phyloP scores from a whole-genome alignment of 2,329 filamentous ascomycete genomes.

The Penicillium frequentans region DNA sequence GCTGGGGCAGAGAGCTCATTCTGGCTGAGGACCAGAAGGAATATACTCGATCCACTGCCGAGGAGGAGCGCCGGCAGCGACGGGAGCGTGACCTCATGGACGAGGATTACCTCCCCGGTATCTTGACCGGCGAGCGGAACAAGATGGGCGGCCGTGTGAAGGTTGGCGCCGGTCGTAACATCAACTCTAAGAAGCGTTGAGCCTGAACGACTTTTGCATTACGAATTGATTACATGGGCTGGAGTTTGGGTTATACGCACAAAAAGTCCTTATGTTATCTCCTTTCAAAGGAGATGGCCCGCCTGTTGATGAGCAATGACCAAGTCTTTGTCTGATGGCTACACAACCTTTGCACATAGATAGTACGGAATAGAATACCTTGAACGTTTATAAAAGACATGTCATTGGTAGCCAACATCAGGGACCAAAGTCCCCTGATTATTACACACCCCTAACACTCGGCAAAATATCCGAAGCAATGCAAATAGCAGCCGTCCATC shows the following conservation, averaged over 20 bases:
- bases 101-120: constrained; percentile 83
- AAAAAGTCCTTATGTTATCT: constrained; percentile 15
- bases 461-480: constrained; percentile 23
- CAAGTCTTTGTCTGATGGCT: constrained; percentile 7
- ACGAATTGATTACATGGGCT: constrained; percentile 21
- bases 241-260: constrained; percentile 22
- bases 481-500: constrained; percentile 26
- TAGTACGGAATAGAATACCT: constrained; percentile 10
- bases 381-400: constrained; percentile 9
- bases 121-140: constrained; percentile 76
- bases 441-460: constrained; percentile 9
- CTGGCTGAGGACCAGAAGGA: constrained; percentile 96
- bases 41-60: constrained; percentile 64
- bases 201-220: constrained; percentile 18
- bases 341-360: constrained; percentile 26
- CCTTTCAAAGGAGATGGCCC: constrained; percentile 5
- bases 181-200: constrained; percentile 71
- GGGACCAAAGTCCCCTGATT: constrained; percentile 9
- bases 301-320: constrained; percentile 18
- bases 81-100: constrained; percentile 88
- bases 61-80: constrained; percentile 58
- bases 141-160: constrained; percentile 66
- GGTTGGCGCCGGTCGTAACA: constrained; percentile 80
- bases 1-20: constrained; percentile 83
- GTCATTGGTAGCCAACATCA: constrained; percentile 14